Base-by-base conservation (phyloP, 2,329 filamentous ascomycete genomes). In the Monosporascus sp. region DNA sequence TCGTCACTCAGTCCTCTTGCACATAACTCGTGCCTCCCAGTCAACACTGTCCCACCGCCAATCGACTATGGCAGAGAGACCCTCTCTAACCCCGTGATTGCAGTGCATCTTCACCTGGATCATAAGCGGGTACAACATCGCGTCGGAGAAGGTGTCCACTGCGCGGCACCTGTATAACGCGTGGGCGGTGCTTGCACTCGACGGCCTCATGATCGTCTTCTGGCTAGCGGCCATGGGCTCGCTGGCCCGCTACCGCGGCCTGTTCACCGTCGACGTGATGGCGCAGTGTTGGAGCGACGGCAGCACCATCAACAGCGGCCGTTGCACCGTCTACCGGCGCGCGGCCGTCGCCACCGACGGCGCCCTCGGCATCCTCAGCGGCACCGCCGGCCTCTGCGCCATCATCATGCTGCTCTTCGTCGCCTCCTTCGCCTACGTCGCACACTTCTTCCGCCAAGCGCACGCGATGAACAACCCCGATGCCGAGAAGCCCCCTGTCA, bases 101-200 rank as follows among this genome's bases (percentile, higher is more conserved):
- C 37, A 78, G 76, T 63, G 68, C 17, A 50, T 79, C 56, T 67
- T 79, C 57, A 78, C 76, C 24, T 78, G 75, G 74, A 49, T 77
- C 35, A 63, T 72, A 43, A 62, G 76, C 35, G 58, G 63, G 11
- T 79, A 79, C 64, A 60, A 65, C 20, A 49, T 78, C 57, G 56
- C 74, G 3, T 65, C 74, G 20, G 75, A 77, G 53, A 75, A 70
- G 51, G 54, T 74, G 17, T 9, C 65, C 7, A 54, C 60, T 5
- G 65, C 72, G 39, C 71, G 65, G 20, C 24, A 50, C 1, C 60
- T 64, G 18, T 78, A 79, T 59, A 72, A 78, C 56, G 68, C 77
- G 53, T 68, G 73, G 57, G 76, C 75, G 41, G 66, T 77, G 9
- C 62, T 79, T 7, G 64, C 64, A 15, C 66, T 79, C 22, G 76